Evolutionary conservation across 768 basidiomycete species (phyloP).

Genomic region (Tylopilus rubrobrunneus): DNA sequence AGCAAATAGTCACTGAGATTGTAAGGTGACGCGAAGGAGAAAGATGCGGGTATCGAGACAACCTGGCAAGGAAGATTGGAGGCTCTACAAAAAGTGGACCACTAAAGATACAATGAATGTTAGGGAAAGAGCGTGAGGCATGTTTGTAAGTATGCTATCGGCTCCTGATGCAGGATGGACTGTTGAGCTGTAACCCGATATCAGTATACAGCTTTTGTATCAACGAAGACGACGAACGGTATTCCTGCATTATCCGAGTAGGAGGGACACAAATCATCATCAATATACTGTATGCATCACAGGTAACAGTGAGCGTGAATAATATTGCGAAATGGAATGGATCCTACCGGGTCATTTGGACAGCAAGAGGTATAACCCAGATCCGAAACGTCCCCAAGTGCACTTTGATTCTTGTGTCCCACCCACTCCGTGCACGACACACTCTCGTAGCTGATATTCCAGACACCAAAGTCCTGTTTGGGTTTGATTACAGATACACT

Average conservation of each 20-base stretch:
- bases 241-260: constrained; percentile 65
- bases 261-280: constrained; percentile 59
- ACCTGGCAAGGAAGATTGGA: background rate
- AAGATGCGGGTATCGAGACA: background rate
- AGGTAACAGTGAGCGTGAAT: constrained; percentile 5
- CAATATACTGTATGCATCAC: constrained; percentile 33
- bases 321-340: background rate
- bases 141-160: constrained; percentile 7
- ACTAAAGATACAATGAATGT: constrained; percentile 13
- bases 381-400: constrained; percentile 63
- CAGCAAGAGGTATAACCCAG: constrained; percentile 66
- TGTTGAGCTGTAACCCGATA: constrained; percentile 25
- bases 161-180: constrained; percentile 25
- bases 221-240: constrained; percentile 41
- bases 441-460: constrained; percentile 72
- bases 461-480: constrained; percentile 76
- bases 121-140: constrained; percentile 20
- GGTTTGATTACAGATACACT: background rate
- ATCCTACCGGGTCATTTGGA: constrained; percentile 61
- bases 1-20: background rate
- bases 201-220: constrained; percentile 1
- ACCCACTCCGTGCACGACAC: constrained; percentile 67
- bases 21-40: constrained; percentile 1
- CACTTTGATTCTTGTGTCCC: constrained; percentile 53
- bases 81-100: constrained; percentile 17